These are phyloP conservation scores for Penicillium hesseltinei DNA, from an alignment of 2,329 filamentous ascomycete genomes.

Conservation along the genomic window DNA sequence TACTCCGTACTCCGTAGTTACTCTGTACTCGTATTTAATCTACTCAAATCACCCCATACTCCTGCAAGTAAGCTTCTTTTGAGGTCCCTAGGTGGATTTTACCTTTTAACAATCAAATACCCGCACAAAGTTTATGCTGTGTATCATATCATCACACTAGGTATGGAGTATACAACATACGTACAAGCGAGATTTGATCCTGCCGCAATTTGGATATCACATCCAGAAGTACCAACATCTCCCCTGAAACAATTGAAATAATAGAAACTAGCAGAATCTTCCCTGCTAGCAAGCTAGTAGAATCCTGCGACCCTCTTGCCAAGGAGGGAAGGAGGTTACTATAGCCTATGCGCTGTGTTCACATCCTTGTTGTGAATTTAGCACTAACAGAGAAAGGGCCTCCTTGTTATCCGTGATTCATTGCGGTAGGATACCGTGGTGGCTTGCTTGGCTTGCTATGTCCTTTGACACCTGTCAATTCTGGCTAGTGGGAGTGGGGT, in stretches of 20 bases:
- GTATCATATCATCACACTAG: not conserved
- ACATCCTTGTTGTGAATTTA: not conserved
- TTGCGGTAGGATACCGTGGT: not conserved
- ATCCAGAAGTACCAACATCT: not conserved
- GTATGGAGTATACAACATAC: not conserved
- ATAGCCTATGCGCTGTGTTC: not conserved
- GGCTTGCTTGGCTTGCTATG: slow-evolving; percentile 4
- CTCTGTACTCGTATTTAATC: not conserved
- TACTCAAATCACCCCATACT: not conserved
- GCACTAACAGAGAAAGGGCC: not conserved
- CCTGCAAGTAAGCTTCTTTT: not conserved
- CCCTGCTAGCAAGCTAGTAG: not conserved
- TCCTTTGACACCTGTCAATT: slow-evolving; percentile 8
- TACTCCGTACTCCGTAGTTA: too few species aligned
- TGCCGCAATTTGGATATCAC: not conserved
- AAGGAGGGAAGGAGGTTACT: not conserved
- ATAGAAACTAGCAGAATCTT: not conserved
- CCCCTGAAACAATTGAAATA: not conserved
- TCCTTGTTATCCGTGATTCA: not conserved
- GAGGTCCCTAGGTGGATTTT: not conserved
- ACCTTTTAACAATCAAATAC: not conserved
- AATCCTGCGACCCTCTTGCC: not conserved
- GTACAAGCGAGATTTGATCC: not conserved
- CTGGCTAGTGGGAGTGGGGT: not conserved
- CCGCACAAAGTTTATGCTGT: not conserved